Base-by-base conservation (phyloP, 805 yeast genomes). In the Alloascoidea africana region DNA sequence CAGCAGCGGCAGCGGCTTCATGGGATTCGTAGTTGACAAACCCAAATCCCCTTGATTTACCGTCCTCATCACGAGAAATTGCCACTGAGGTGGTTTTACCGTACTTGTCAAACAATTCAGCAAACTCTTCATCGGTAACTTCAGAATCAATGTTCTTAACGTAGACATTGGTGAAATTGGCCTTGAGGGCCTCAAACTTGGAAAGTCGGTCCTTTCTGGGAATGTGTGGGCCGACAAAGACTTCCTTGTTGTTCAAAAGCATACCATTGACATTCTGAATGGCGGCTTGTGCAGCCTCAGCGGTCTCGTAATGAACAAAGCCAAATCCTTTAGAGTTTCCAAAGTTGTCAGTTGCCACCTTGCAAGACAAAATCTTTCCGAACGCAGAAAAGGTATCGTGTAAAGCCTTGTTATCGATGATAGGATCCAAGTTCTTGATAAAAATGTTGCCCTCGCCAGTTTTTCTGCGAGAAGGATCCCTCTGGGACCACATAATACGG, bases 271-370 rank as follows among this genome's bases (percentile, higher is more conserved):
- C 65, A 39, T 62, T 55, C 15, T 65, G 56, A 30, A 80, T 75
- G 32, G 89, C 85, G 16, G 55, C 53, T 34, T 74, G 62, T 2
- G 93, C 86, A 59, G 71, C 69, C 6, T 62, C 63, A 35, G 71
- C 68, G 39, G 62, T 57, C 37, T 66, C 60, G 50, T 66, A 81
- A 43, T 80, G 77, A 14, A 91, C 96, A 62, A 86, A 89, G 57
- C 97, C 98, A 55, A 86, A 89, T 54, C 96, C 94, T 60, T 83
- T 86, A 48, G 96, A 84, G 61, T 70, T 68, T 50, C 97, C 97
- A 56, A 71, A 64, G 59, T 77, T 87, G 63, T 91, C 96, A 46
- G 87, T 77, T 51, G 96, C 97, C 57, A 91, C 91, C 73, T 91
- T 91, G 69, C 96, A 85, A 39, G 96, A 86, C 49, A 64, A 59